Evolutionary conservation across 345 rosid species (phyloP), one percentile per base, ranked within the genome.

Genomic region (Arabis hirsuta): DNA sequence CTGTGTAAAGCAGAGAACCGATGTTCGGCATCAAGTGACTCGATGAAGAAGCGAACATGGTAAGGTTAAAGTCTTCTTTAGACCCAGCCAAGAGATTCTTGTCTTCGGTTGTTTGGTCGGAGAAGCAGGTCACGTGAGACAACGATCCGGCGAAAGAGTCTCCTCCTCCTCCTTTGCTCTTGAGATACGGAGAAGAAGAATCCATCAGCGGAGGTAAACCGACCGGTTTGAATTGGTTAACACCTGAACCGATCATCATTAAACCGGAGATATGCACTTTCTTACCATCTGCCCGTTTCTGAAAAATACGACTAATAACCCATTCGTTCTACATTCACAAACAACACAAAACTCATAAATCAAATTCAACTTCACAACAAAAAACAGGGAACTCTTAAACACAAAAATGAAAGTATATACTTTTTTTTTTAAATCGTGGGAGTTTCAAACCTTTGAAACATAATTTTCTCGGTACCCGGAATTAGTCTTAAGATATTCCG

Each of bases 51-150:
- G 72, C 72, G 39, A 75, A 19, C 56, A 59, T 48, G 67, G 43
- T 41, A 50, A 12, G 39, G 9, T 65, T 61, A 43, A 73, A 70
- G 60, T 39, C 51, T 12, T 83, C 81, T 1, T 62, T 76, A 38
- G 56, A 74, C 34, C 72, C 80, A 12, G 76, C 69, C 29, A 78
- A 39, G 29, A 66, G 52, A 65, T 61, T 77, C 64, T 83, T 46
- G 50, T 55, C 57, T 6, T 64, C 84, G 56, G 39, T 61, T 52
- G 73, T 46, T 39, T 61, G 74, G 60, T 85, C 80, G 88, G 93
- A 86, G 87, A 86, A 88, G 90, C 86, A 88, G 85, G 91, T 85
- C 88, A 88, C 86, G 82, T 79, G 83, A 36, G 81, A 73, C 19
- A 69, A 41, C 65, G 69, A 65, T 0, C 74, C 65, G 13, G 60